A percentile compares a stretch with the other conserved stretches of the same genome.
These are phyloP conservation scores for Claviceps citrina DNA, from an alignment of 2,329 filamentous ascomycete species.

Conservation along the genomic window DNA sequence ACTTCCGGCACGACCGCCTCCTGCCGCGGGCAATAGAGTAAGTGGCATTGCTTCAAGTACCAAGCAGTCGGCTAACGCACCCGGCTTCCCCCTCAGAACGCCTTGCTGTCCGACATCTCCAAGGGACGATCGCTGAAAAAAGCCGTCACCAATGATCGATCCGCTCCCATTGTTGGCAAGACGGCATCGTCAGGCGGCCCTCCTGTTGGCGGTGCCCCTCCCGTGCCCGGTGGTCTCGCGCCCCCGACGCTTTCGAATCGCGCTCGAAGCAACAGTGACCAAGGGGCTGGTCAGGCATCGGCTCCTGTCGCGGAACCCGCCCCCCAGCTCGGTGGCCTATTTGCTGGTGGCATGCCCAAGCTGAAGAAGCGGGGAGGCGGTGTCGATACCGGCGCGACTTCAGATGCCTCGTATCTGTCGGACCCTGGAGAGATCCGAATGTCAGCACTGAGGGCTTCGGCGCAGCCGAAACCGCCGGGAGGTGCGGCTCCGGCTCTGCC, in stretches of 20 bases:
- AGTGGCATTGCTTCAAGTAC: slow-evolving; percentile 15
- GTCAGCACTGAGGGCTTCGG: slow-evolving; percentile 30
- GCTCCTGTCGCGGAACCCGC: slow-evolving; percentile 33
- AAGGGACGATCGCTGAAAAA: slow-evolving; percentile 74
- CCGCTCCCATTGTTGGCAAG: slow-evolving; percentile 50
- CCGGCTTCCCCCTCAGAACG: slow-evolving; percentile 43
- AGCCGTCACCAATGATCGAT: slow-evolving; percentile 80
- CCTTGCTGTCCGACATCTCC: slow-evolving; percentile 72
- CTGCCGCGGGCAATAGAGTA: slow-evolving; percentile 46
- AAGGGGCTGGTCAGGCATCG: slow-evolving; percentile 31
- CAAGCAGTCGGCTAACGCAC: not conserved
- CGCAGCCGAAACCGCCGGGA: slow-evolving; percentile 44
- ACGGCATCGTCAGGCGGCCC: slow-evolving; percentile 31
- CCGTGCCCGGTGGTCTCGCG: slow-evolving; percentile 54
- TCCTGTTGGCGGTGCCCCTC: slow-evolving; percentile 60
- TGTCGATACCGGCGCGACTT: slow-evolving; percentile 47
- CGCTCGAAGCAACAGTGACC: slow-evolving; percentile 73
- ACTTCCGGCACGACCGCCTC: slow-evolving; percentile 32
- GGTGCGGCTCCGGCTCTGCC: slow-evolving; percentile 44
- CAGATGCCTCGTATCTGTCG: slow-evolving; percentile 58
- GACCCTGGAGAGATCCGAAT: slow-evolving; percentile 43
- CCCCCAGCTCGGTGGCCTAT: slow-evolving; percentile 74
- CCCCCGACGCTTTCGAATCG: slow-evolving; percentile 58
- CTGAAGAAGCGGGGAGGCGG: slow-evolving; percentile 74
- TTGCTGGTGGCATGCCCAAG: slow-evolving; percentile 92